These are phyloP conservation scores for Gaultheria prostrata DNA, from an alignment of 148 eudicot genomes.

Conservation along the genomic window DNA sequence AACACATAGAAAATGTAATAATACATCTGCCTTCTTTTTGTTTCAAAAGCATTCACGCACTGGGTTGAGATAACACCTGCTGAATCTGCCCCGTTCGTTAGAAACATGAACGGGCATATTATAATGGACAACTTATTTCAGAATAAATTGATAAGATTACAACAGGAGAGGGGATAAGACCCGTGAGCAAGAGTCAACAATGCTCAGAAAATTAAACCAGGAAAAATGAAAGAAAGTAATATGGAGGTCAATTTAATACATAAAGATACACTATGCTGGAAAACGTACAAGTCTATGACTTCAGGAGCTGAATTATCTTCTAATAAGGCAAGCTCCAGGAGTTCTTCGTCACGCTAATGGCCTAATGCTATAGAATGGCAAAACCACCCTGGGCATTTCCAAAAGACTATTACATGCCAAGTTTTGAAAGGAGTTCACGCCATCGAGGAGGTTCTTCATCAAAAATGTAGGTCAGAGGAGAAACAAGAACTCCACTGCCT, in stretches of 20 bases:
- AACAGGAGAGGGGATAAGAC: not conserved
- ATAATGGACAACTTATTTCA: not conserved
- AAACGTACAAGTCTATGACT: not conserved
- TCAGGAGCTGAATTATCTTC: not conserved
- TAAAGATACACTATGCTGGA: not conserved
- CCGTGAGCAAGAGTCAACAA: not conserved
- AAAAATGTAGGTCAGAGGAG: constrained; percentile 88
- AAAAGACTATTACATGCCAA: constrained; percentile 39
- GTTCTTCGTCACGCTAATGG: not conserved
- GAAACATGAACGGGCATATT: not conserved
- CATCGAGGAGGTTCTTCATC: constrained; percentile 97
- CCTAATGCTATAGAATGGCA: not conserved
- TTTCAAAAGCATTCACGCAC: too few species aligned
- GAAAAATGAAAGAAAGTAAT: not conserved
- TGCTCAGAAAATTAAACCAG: not conserved
- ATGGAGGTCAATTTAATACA: too few species aligned
- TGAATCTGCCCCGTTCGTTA: too few species aligned
- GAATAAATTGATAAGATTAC: not conserved
- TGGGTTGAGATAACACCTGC: too few species aligned
- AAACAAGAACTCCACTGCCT: constrained; percentile 85
- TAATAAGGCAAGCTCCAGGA: not conserved
- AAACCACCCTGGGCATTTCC: not conserved
- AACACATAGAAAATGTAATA: constrained; percentile 84
- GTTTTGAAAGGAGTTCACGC: constrained; percentile 55
- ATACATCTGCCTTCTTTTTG: not conserved